Base-by-base conservation (phyloP, 1,284 basidiomycete species). In the Cryptococcus wingfieldii region DNA sequence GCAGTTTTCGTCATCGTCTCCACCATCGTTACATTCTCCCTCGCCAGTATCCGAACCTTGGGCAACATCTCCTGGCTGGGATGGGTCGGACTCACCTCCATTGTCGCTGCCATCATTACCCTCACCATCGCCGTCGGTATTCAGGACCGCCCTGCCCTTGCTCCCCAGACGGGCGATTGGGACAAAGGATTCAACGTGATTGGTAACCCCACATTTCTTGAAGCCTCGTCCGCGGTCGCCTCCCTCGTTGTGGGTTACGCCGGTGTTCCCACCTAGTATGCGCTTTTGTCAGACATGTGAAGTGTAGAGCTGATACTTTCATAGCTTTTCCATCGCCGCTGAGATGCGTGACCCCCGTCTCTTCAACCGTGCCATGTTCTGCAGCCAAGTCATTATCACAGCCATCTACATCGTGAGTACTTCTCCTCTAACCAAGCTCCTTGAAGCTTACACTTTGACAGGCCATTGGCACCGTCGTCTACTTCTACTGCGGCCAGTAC, bases 331-430 rank as follows among this genome's bases (percentile, higher is more conserved):
- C 46, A 66, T 78, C 49, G 68, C 72, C 14, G 63, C 72, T 19
- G 78, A 79, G 59, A 77, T 79, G 77, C 53, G 63, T n/a, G 60
- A 74, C 44, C 75, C 69, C 3, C 58, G 45, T 27, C 58, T 64
- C 23, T 65, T 63, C 53, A 63, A 62, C 19, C 64, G 62, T 28
- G 53, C 50, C 19, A 53, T 67, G 44, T 45, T 68, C 28, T 48
- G 53, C 19, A 55, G 60, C 28, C 68, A 71, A 53, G 53, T 64
- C 7, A 65, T 68, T 25, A 69, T 71, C 31, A 74, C 69, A n/a
- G 63, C 69, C 46, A 56, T 67, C 13, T 72, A 72, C 56, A 61
- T 75, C 53, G 62, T 68, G 37, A 67, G 66, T 56, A 62, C 65
- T 37, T 53, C 23, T 14, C 18, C 38, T 41, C 46, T 58, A 23